Base-by-base conservation (phyloP, 2,329 filamentous ascomycete species). In the Apiospora koreana region DNA sequence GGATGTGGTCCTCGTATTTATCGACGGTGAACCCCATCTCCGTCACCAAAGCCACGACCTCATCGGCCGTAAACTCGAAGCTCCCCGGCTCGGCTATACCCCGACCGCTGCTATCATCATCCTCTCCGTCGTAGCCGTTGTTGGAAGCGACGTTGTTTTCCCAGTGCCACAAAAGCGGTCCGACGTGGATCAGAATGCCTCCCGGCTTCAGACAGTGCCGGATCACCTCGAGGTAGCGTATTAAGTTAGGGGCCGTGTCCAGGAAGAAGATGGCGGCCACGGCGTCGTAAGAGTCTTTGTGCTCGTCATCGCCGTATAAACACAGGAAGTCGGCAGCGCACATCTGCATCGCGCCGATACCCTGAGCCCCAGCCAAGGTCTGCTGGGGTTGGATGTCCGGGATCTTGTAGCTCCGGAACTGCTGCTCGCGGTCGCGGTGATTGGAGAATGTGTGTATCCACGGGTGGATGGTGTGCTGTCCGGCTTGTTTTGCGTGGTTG, bases 231-330 rank as follows among this genome's bases (percentile, higher is more conserved):
- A 99, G 89, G 78, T 99, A 99, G 2, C 92, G 89, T 69, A 98
- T 92, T 42, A 98, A 80, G 79, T 99, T 98, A 1, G 95, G 95
- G 2, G 96, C 96, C 1, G 96, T 99, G 80, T 99, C 97, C 70
- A 99, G 92, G 83, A 99, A 99, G 83, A 98, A 99, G 14, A 97
- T 93, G 2, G 93, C 94, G 0, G 93, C 91, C 1, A 98, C 94
- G 1, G 92, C 94, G 76, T 98, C 91, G 80, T 94, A 98, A 0
- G 80, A 76, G 0, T 86, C 86, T 10, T 82, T 80, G 75, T 93
- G 88, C 0, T 88, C 86, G 1, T 87, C 84, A 70, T 91, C 86
- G 35, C 86, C 87, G 79, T 99, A 99, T 0, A 95, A 81, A n/a
- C 94, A 92, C 70, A 97, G 88, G 77, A 99, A 99, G 79, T 99